phyloP scores from a whole-genome alignment of 1,139 yeast species.

The Yarrowia galli region DNA sequence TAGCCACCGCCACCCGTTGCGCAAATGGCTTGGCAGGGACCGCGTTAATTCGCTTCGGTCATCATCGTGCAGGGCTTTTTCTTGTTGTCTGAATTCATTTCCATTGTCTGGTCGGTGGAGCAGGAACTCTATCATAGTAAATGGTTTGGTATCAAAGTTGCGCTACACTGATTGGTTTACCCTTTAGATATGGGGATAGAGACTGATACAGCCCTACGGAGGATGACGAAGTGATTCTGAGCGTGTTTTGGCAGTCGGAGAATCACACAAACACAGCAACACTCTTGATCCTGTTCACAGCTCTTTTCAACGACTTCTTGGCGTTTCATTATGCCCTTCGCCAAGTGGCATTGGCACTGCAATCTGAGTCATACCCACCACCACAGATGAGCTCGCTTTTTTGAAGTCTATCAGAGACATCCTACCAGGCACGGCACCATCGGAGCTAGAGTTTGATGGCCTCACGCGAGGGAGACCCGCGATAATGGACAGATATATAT shows the following conservation, averaged over 20 bases:
- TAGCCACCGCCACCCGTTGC: background rate
- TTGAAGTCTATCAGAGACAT: constrained; percentile 21
- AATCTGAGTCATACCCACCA: constrained; percentile 8
- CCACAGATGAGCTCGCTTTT: background rate
- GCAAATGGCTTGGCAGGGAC: constrained; percentile 22
- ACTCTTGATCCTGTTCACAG: too few relatives aligned
- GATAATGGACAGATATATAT: constrained; percentile 16
- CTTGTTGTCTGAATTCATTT: background rate
- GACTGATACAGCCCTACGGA: constrained; percentile 1
- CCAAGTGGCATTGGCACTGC: constrained; percentile 6
- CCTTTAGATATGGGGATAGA: background rate
- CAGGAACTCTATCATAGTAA: background rate
- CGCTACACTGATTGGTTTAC: constrained; percentile 13
- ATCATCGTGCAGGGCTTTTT: background rate
- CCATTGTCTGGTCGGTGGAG: background rate
- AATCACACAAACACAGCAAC: too few relatives aligned
- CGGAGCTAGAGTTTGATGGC: constrained; percentile 17
- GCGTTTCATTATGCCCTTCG: background rate
- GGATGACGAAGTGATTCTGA: too few relatives aligned
- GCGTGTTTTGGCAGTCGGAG: too few relatives aligned
- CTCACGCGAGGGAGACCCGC: constrained; percentile 26
- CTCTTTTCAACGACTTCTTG: background rate
- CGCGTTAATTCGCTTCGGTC: constrained; percentile 28
- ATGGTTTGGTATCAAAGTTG: constrained; percentile 14
- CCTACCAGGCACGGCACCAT: constrained; percentile 34